A percentile compares a stretch with the other conserved stretches of the same genome.
phyloP scores from a whole-genome alignment of 192 early-diverging fungal species.

The Spizellomyces punctatus region DNA sequence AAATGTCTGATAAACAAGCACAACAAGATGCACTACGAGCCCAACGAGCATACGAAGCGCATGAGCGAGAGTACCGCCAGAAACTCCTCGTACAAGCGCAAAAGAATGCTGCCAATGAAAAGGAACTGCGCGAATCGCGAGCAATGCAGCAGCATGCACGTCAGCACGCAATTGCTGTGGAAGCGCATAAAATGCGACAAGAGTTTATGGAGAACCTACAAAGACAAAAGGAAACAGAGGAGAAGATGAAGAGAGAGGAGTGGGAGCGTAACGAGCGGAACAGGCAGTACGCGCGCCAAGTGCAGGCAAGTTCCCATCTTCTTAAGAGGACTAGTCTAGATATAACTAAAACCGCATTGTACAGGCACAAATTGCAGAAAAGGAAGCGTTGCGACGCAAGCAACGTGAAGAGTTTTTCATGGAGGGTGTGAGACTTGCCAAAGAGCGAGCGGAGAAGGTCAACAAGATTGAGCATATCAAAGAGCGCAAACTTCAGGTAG shows the following conservation, averaged over 20 bases:
- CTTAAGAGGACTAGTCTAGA: no score
- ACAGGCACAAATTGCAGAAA: conserved; percentile 56
- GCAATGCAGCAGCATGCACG: conserved; percentile 53
- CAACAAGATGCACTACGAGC: conserved; percentile 59
- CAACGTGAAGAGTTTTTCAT: conserved; percentile 60
- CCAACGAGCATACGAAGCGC: conserved; percentile 55
- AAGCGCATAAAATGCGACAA: conserved; percentile 56
- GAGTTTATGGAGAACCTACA: conserved; percentile 57
- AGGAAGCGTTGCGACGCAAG: conserved; percentile 46
- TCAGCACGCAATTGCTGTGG: conserved; percentile 59
- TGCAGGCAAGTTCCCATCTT: conserved; percentile 38
- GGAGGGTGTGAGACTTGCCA: conserved; percentile 52
- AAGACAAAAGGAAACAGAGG: conserved; percentile 53
- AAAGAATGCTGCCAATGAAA: conserved; percentile 40
- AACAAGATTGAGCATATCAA: conserved; percentile 60
- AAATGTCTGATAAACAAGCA: conserved; percentile 64
- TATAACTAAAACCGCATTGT: background rate
- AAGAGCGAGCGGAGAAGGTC: conserved; percentile 55
- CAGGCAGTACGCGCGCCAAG: conserved; percentile 51
- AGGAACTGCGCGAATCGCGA: conserved; percentile 47
- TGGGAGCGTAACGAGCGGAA: conserved; percentile 43
- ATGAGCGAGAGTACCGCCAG: conserved; percentile 63
- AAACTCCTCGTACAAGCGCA: conserved; percentile 46
- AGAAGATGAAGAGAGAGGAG: conserved; percentile 45
- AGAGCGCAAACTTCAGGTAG: conserved; percentile 53